A percentile compares a stretch with the other conserved stretches of the same genome.
Conservation (phyloP, 805 yeast genomes). For the Kuraishia molischiana region DNA sequence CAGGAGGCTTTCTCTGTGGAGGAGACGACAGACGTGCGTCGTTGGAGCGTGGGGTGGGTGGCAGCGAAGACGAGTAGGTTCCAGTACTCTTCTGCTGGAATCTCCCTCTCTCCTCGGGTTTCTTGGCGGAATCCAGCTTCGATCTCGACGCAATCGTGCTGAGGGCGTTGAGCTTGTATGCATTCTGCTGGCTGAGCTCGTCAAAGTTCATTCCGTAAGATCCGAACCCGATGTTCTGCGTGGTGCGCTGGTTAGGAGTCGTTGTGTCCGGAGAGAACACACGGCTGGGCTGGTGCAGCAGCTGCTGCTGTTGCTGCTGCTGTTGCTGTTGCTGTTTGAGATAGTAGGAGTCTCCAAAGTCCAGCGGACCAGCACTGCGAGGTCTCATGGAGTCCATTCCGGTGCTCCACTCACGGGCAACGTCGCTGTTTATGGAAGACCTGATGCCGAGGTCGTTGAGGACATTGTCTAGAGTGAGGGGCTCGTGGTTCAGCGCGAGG, state of each 20-base stretch:
- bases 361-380: slow-evolving; percentile 4
- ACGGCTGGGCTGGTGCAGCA: slow-evolving; percentile 6
- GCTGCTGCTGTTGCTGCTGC: too few relatives aligned
- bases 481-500: slow-evolving; percentile 21
- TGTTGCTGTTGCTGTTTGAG: slow-evolving; percentile 6
- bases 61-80: background rate
- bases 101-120: slow-evolving; percentile 2
- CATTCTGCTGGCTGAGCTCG: slow-evolving; percentile 17
- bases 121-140: slow-evolving; percentile 26
- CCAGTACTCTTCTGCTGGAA: background rate
- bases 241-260: background rate
- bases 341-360: background rate
- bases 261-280: slow-evolving; percentile 18
- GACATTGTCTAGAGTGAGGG: slow-evolving; percentile 28
- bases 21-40: background rate
- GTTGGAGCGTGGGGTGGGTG: background rate
- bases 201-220: slow-evolving; percentile 6
- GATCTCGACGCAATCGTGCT: slow-evolving; percentile 50
- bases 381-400: slow-evolving; percentile 1
- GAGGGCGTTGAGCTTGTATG: slow-evolving; percentile 57
- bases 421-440: background rate
- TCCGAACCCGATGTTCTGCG: background rate
- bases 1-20: slow-evolving; percentile 7
- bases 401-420: slow-evolving; percentile 1
- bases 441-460: slow-evolving; percentile 14